These are phyloP conservation scores for Calonectria crousiana DNA, from an alignment of 2,329 filamentous ascomycete species.

Conservation along the genomic window DNA sequence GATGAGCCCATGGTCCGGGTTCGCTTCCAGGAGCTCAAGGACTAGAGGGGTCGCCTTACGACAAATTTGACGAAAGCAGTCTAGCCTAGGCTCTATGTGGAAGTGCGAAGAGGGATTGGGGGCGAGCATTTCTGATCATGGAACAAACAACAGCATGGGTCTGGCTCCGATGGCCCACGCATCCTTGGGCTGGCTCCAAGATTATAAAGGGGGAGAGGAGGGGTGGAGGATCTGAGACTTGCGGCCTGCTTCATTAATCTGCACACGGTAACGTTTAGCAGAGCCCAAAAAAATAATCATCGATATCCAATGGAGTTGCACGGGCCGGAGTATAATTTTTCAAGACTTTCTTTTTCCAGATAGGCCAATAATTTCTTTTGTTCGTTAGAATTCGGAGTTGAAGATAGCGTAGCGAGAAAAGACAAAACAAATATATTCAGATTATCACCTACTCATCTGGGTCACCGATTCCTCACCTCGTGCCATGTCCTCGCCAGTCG, in stretches of 20 bases:
- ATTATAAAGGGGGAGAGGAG: not conserved
- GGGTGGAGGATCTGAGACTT: not conserved
- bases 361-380: not conserved
- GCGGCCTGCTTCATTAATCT: slow-evolving; percentile 11
- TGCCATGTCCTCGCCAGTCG: not conserved
- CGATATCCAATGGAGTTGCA: slow-evolving; percentile 1
- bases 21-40: slow-evolving; percentile 3
- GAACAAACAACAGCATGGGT: not conserved
- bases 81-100: not conserved
- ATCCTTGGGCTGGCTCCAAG: slow-evolving; percentile 2
- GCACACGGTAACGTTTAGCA: not conserved
- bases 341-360: slow-evolving; percentile 3
- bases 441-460: not conserved
- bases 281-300: slow-evolving; percentile 2
- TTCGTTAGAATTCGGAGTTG: slow-evolving; percentile 4
- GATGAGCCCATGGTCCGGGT: slow-evolving; percentile 6
- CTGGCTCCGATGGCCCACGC: not conserved
- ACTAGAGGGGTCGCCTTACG: not conserved
- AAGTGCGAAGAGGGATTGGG: not conserved
- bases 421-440: not conserved
- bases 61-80: not conserved
- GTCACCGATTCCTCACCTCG: not conserved
- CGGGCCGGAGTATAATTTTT: slow-evolving; percentile 1
- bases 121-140: not conserved
- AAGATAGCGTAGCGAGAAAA: slow-evolving; percentile 1